phyloP scores from a whole-genome alignment of 306 rosid genomes.

The Pyrus pyrifolia region DNA sequence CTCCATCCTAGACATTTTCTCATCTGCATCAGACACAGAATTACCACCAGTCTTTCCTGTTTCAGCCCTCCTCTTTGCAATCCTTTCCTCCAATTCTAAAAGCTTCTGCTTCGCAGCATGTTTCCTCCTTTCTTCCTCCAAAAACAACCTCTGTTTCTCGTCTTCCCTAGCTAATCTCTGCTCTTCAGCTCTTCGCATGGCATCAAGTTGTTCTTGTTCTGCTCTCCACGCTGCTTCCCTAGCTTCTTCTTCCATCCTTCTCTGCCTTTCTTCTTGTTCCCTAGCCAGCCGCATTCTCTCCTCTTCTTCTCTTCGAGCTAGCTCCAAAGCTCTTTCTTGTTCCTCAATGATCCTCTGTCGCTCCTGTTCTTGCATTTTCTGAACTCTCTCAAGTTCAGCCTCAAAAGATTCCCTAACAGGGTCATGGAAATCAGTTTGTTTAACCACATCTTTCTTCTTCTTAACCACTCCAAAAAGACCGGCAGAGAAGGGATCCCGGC shows the following conservation, averaged over 20 bases:
- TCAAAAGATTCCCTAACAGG: conserved; percentile 93
- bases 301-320: conserved; percentile 87
- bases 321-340: conserved; percentile 76
- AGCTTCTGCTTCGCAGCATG: conserved; percentile 92
- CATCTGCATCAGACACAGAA: conserved; percentile 40
- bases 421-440: conserved; percentile 82
- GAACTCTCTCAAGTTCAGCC: conserved; percentile 99
- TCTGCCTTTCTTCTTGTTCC: conserved; percentile 84
- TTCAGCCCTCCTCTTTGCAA: conserved; percentile 82
- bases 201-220: conserved; percentile 73
- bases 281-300: conserved; percentile 56
- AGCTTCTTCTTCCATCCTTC: conserved; percentile 82
- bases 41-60: conserved; percentile 30
- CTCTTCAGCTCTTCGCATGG: conserved; percentile 76
- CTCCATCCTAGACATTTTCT: conserved; percentile 28
- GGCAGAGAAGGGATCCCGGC: conserved; percentile 55
- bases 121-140: conserved; percentile 93
- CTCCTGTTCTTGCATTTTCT: conserved; percentile 92
- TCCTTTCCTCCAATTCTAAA: conserved; percentile 81
- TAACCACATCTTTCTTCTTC: conserved; percentile 75
- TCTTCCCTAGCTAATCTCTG: conserved; percentile 73
- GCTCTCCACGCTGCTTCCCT: conserved; percentile 95
- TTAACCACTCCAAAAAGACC: conserved; percentile 71
- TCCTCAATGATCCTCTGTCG: conserved; percentile 70
- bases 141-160: conserved; percentile 57